A percentile compares a stretch with the other conserved stretches of the same genome.
Conservation (phyloP, 2,329 filamentous ascomycete genomes). For the Nakataea oryzae region DNA sequence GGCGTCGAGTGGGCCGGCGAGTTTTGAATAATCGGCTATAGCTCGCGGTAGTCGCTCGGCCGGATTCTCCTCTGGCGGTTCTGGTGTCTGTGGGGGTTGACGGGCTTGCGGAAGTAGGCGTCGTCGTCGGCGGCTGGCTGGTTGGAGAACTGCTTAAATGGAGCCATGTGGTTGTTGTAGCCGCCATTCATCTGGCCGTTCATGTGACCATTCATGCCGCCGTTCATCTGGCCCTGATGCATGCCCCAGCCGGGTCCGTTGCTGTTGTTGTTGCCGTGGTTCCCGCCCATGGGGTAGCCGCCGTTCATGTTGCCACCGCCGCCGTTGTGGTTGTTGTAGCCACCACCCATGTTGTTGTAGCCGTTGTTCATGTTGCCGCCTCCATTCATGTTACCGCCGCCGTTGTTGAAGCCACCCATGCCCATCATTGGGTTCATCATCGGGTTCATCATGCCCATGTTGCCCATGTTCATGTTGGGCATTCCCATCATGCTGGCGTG, state of each 20-base stretch:
- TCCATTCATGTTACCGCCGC: conserved; percentile 15
- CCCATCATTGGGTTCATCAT: conserved; percentile 27
- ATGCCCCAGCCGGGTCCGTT: conserved; percentile 12
- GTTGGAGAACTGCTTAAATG: conserved; percentile 36
- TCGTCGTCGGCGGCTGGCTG: conserved; percentile 65
- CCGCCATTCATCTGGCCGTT: conserved; percentile 13
- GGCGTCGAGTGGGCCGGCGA: not conserved
- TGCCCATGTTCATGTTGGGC: conserved; percentile 25
- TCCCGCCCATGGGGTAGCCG: conserved; percentile 13
- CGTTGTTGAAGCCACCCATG: conserved; percentile 27
- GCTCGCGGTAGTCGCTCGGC: conserved; percentile 83
- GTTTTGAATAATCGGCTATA: conserved; percentile 33
- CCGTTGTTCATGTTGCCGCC: conserved; percentile 17
- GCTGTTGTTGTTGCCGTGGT: conserved; percentile 16
- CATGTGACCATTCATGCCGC: conserved; percentile 19
- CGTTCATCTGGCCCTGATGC: conserved; percentile 14
- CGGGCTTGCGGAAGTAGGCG: conserved; percentile 89
- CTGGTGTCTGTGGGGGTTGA: conserved; percentile 86
- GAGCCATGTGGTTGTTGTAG: conserved; percentile 15
- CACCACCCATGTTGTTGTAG: conserved; percentile 26
- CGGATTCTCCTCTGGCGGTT: conserved; percentile 69
- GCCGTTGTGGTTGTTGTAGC: conserved; percentile 28
- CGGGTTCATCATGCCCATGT: conserved; percentile 22
- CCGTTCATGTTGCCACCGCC: conserved; percentile 18
- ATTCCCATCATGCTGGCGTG: conserved; percentile 26